phyloP scores from a whole-genome alignment of 2,329 filamentous ascomycete species.

The Pseudopyricularia cyperi region DNA sequence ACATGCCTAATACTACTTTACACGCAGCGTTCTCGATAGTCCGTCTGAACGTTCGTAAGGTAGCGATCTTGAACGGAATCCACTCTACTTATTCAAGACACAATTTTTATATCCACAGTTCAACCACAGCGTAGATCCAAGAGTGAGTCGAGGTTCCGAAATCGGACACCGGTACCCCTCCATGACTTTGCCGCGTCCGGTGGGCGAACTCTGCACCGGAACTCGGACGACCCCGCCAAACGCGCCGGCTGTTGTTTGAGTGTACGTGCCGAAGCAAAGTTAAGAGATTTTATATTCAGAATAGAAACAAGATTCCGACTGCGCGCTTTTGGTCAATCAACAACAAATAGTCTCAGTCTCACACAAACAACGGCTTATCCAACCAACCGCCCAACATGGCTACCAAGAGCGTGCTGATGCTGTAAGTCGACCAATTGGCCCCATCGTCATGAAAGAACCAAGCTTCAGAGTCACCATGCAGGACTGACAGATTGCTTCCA shows the following conservation, averaged over 20 bases:
- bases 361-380: too few relatives aligned
- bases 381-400: constrained; percentile 4
- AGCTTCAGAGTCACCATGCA: neutral
- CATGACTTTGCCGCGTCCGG: neutral
- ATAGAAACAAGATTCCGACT: too few relatives aligned
- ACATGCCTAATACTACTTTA: too few relatives aligned
- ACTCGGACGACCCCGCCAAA: neutral
- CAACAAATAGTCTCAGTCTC: too few relatives aligned
- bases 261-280: neutral
- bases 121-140: too few relatives aligned
- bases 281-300: neutral
- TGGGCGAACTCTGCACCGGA: neutral
- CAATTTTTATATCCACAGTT: too few relatives aligned
- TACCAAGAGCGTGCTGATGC: constrained; percentile 11
- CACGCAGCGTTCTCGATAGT: too few relatives aligned
- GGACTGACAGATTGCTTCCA: constrained; percentile 1
- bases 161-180: neutral
- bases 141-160: neutral
- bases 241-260: neutral
- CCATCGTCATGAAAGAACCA: constrained; percentile 1
- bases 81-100: too few relatives aligned
- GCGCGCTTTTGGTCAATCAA: too few relatives aligned
- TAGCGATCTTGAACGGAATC: too few relatives aligned
- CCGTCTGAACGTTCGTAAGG: too few relatives aligned
- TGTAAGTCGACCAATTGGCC: constrained; percentile 4